Evolutionary conservation across 495 filamentous ascomycete genomes (phyloP).

Genomic region (Aspergillus ostianus): DNA sequence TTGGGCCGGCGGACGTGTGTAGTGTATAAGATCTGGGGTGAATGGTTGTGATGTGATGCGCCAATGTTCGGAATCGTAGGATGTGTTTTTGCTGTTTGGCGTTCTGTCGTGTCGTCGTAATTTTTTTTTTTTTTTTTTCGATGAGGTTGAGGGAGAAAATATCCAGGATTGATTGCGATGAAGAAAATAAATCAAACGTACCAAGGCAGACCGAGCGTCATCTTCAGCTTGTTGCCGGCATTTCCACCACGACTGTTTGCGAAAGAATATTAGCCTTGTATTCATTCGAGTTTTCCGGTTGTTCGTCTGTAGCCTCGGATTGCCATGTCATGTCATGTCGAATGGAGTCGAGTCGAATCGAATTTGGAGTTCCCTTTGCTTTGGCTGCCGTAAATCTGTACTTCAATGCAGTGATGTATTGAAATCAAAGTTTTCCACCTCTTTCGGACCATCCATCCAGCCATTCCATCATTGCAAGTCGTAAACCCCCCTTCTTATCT

Average conservation of each 20-base stretch:
- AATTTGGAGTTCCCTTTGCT: background rate
- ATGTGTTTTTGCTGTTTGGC: background rate
- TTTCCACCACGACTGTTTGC: constrained; percentile 72
- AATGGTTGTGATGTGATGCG: background rate
- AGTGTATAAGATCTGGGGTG: background rate
- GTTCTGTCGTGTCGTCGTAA: constrained; percentile 1
- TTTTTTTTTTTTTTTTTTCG: too few relatives aligned
- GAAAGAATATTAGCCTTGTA: constrained; percentile 30
- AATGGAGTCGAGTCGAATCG: background rate
- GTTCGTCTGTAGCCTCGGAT: background rate
- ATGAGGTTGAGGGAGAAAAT: background rate
- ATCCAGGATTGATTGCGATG: background rate
- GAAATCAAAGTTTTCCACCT: background rate
- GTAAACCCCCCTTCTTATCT: background rate
- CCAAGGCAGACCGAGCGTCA: constrained; percentile 99
- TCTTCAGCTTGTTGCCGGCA: constrained; percentile 99
- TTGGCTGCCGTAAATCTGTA: too few relatives aligned
- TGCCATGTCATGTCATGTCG: background rate
- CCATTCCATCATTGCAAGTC: constrained; percentile 1
- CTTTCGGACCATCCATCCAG: background rate
- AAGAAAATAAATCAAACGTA: constrained; percentile 54
- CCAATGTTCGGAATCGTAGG: background rate
- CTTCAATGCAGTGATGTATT: too few relatives aligned
- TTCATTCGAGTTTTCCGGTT: constrained; percentile 8
- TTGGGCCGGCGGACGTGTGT: constrained; percentile 5